Evolutionary conservation across 352 stramenopile genomes (phyloP).

Genomic region (Globisporangium paddicum): DNA sequence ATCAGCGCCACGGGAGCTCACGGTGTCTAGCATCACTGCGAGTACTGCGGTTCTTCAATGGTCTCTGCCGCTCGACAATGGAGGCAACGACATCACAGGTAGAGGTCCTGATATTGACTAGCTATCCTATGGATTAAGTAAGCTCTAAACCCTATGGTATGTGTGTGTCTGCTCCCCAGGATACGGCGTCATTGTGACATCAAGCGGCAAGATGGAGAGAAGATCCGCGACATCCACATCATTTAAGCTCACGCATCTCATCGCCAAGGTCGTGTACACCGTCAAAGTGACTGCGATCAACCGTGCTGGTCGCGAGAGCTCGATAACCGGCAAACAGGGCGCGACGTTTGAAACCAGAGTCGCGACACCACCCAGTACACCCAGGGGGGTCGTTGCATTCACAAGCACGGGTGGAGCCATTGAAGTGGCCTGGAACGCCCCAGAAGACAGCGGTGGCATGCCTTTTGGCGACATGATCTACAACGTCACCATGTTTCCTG

Average conservation of each 20-base stretch:
- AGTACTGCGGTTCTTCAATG: constrained; percentile 34
- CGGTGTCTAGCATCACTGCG: constrained; percentile 25
- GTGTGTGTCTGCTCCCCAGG: constrained; percentile 8
- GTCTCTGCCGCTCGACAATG: constrained; percentile 35
- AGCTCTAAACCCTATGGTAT: neutral
- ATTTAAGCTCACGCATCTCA: constrained; percentile 22
- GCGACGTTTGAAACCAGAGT: constrained; percentile 38
- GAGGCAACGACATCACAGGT: constrained; percentile 42
- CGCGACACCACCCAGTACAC: constrained; percentile 24
- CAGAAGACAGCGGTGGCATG: constrained; percentile 31
- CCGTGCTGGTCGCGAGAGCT: constrained; percentile 20
- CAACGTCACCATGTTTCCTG: constrained; percentile 30
- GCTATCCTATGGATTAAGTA: too few species aligned
- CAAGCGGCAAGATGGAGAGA: constrained; percentile 14
- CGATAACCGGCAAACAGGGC: constrained; percentile 8
- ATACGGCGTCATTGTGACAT: constrained; percentile 20
- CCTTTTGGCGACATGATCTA: constrained; percentile 31
- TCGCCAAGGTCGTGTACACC: constrained; percentile 39
- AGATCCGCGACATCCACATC: constrained; percentile 7
- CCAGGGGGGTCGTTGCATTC: constrained; percentile 23
- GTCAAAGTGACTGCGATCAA: constrained; percentile 49
- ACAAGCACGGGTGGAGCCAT: constrained; percentile 36
- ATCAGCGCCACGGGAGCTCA: constrained; percentile 24
- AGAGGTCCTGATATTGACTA: too few species aligned
- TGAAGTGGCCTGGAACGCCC: constrained; percentile 48